phyloP scores from a whole-genome alignment of 2,329 filamentous ascomycete species.

The Sarocladiaceae sp. region DNA sequence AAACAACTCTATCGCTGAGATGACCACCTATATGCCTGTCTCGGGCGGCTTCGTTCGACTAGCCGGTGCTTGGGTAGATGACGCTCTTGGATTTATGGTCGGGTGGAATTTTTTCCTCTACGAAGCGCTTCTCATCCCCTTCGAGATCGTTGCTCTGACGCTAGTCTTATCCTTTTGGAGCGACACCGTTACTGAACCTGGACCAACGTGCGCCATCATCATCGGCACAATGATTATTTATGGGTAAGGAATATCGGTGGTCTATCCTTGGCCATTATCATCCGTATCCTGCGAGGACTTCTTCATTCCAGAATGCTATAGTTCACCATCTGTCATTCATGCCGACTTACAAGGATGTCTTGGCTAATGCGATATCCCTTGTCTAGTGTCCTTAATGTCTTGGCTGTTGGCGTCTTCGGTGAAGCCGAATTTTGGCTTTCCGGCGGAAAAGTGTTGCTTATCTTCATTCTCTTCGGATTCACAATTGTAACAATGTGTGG shows the following conservation, averaged over 20 bases:
- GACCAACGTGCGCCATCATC: neutral
- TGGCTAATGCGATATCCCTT: slow-evolving; percentile 4
- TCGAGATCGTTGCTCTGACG: slow-evolving; percentile 26
- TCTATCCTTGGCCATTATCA: no score
- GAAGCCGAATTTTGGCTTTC: slow-evolving; percentile 43
- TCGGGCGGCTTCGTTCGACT: slow-evolving; percentile 45
- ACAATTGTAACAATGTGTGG: slow-evolving; percentile 58
- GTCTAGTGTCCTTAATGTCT: slow-evolving; percentile 30
- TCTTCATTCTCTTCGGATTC: slow-evolving; percentile 55
- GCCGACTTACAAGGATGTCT: neutral
- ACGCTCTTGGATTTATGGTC: slow-evolving; percentile 39
- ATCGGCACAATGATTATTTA: neutral
- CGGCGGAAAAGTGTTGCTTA: slow-evolving; percentile 50
- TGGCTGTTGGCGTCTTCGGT: slow-evolving; percentile 38
- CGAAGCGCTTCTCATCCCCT: slow-evolving; percentile 27
- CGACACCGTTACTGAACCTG: slow-evolving; percentile 4
- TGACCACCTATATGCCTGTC: slow-evolving; percentile 41
- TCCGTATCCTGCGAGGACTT: no score
- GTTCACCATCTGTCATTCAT: neutral
- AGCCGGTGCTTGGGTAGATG: slow-evolving; percentile 46
- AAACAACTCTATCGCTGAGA: slow-evolving; percentile 46
- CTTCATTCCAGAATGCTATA: neutral
- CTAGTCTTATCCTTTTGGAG: slow-evolving; percentile 27
- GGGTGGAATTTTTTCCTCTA: slow-evolving; percentile 30
- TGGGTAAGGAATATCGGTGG: no score